Percentiles rank a stretch among this genome's conserved stretches.
Conservation (phyloP, 2,329 filamentous ascomycete species). For the Corynespora cassiicola region DNA sequence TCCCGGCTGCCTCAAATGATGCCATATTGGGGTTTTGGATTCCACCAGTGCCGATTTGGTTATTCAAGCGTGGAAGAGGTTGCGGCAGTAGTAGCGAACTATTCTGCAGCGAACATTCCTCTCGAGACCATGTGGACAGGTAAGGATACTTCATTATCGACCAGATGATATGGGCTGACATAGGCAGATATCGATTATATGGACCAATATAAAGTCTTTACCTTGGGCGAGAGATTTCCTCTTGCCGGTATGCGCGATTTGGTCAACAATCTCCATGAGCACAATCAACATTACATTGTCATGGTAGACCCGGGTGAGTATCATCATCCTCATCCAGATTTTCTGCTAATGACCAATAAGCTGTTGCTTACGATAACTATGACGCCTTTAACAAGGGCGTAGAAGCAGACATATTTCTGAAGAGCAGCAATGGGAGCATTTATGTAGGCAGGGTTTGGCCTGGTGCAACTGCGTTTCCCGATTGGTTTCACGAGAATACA, state of each 20-base stretch:
- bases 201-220: conserved; percentile 65
- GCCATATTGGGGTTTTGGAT: conserved; percentile 60
- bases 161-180: conserved; percentile 7
- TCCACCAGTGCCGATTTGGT: conserved; percentile 58
- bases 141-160: conserved; percentile 48
- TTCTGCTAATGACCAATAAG: conserved; percentile 56
- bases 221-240: conserved; percentile 68
- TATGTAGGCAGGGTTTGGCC: conserved; percentile 77
- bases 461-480: conserved; percentile 73
- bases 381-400: conserved; percentile 67
- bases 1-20: conserved; percentile 54
- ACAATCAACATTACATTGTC: conserved; percentile 73
- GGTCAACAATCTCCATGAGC: conserved; percentile 68
- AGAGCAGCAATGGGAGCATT: conserved; percentile 59
- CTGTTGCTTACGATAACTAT: conserved; percentile 58
- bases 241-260: conserved; percentile 67
- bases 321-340: not conserved
- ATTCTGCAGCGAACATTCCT: conserved; percentile 67
- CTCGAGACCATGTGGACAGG: conserved; percentile 77
- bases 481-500: conserved; percentile 74
- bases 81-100: conserved; percentile 71
- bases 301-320: conserved; percentile 74
- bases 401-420: conserved; percentile 60
- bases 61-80: conserved; percentile 65
- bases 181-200: conserved; percentile 71